These are phyloP conservation scores for Drosera capensis DNA, from an alignment of 148 eudicot species.

Conservation along the genomic window DNA sequence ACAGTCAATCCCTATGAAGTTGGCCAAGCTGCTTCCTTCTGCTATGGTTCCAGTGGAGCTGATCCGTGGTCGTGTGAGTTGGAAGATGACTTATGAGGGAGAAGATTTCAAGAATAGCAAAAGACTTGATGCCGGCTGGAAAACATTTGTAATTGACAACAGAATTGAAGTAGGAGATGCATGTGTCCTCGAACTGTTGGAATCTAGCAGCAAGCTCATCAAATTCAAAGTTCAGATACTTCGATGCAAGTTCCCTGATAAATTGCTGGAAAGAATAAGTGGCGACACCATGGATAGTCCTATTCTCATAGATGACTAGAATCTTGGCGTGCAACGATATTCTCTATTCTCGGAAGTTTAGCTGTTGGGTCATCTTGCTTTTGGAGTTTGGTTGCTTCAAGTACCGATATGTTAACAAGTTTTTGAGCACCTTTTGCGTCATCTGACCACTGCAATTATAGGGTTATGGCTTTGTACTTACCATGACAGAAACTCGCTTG, in stretches of 20 bases:
- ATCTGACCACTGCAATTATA: too few species aligned
- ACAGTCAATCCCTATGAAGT: constrained; percentile 16
- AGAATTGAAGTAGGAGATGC: constrained; percentile 28
- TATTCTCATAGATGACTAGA: constrained; percentile 8
- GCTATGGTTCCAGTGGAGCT: constrained; percentile 15
- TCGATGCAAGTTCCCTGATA: constrained; percentile 19
- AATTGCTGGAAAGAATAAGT: constrained; percentile 1
- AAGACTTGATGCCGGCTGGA: constrained; percentile 22
- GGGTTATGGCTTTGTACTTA: too few species aligned
- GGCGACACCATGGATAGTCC: constrained; percentile 6
- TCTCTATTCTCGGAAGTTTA: too few species aligned
- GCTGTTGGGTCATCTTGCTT: too few species aligned
- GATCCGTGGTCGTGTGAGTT: constrained; percentile 15
- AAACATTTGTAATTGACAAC: constrained; percentile 20
- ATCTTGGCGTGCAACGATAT: neutral
- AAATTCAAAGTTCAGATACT: constrained; percentile 29
- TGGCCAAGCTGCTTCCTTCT: constrained; percentile 14
- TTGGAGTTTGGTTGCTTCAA: too few species aligned
- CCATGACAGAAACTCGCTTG: too few species aligned
- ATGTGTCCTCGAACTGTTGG: constrained; percentile 27
- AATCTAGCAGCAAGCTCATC: neutral
- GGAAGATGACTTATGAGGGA: constrained; percentile 20
- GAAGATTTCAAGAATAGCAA: constrained; percentile 1
- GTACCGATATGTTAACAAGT: too few species aligned
- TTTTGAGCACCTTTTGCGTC: too few species aligned